Percentiles rank a stretch among this genome's conserved stretches.
These are phyloP conservation scores for Trichodelitschia bisporula DNA, from an alignment of 495 filamentous ascomycete genomes.

Conservation along the genomic window DNA sequence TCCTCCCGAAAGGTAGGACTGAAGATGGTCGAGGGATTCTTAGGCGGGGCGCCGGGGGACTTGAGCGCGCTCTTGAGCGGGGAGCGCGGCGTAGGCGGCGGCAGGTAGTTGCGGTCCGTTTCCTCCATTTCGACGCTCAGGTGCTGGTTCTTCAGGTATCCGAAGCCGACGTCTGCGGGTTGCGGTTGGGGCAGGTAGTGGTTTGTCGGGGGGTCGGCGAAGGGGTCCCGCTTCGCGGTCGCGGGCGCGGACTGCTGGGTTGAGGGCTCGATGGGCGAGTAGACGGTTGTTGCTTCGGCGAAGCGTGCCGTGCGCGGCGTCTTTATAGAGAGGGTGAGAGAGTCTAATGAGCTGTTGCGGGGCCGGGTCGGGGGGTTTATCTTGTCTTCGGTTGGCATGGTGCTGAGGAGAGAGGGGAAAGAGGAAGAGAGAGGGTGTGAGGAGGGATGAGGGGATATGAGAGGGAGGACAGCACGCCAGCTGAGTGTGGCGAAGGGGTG, in stretches of 20 bases:
- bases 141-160: slow-evolving; percentile 43
- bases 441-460: no score
- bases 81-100: slow-evolving; percentile 31
- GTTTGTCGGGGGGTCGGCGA: slow-evolving; percentile 36
- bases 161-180: slow-evolving; percentile 72
- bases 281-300: slow-evolving; percentile 67
- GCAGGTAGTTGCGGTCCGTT: slow-evolving; percentile 14
- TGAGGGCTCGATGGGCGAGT: slow-evolving; percentile 50
- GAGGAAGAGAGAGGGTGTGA: no score
- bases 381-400: no score
- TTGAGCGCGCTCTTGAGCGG: slow-evolving; percentile 63
- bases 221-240: slow-evolving; percentile 32
- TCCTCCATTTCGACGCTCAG: slow-evolving; percentile 22
- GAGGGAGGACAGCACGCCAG: no score
- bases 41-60: slow-evolving; percentile 51
- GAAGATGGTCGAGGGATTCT: slow-evolving; percentile 47
- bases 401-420: no score
- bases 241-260: no score
- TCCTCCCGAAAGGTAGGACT: slow-evolving; percentile 82
- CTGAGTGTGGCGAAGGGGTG: no score
- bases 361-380: no score
- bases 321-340: slow-evolving; percentile 31
- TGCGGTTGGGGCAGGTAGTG: slow-evolving; percentile 36
- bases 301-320: slow-evolving; percentile 66
- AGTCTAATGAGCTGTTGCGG: slow-evolving; percentile 11